Base-by-base conservation (phyloP, 352 stramenopile species). In the Pythium graminicola region DNA sequence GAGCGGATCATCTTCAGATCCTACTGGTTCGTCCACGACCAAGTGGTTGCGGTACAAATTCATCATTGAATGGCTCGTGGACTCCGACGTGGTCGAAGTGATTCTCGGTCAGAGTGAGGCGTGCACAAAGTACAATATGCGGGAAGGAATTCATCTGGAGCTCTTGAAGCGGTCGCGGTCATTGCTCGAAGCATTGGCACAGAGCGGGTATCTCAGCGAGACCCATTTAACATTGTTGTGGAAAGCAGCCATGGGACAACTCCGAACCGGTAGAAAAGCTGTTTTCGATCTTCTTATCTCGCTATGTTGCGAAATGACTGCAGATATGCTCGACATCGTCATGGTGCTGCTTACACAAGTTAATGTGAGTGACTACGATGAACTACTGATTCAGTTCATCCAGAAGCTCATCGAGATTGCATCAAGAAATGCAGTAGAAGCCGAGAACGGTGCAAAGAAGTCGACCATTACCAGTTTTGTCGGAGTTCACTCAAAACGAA, bases 51-150 rank as follows among this genome's bases (percentile, higher is more conserved):
- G 74, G 11, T 60, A 71, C 13, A 82, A 80, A 45, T 87, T 83
- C 41, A 69, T 93, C 41, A 71, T 79, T n/a, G 74, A 92, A 40
- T 95, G 84, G 84, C 56, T 95, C 14, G 63, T 69, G 6, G 65
- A 65, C n/a, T 90, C 80, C 3, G 73, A 90, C 23, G 75, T 95
- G 3, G 51, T 92, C 6, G 81, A 95, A 58, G 78, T 95, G 24
- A 79, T 95, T 17, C 60, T 93, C 20, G 84, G 84, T 2, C 76
- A 95, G 44, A 65, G 64, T 38, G 73, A 86, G 32, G 65, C 62
- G 9, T 88, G 83, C 46, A 40, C 55, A 11, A 85, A 86, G 60
- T 89, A 89, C 33, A 72, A 56, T 11, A 64, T 95, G 28, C 80
- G 81, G 57, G 80, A 86, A 55, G 78, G 81, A 7, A 78, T 78